Base-by-base conservation (phyloP, 2,329 filamentous ascomycete species). In the Aspergillus sp. region DNA sequence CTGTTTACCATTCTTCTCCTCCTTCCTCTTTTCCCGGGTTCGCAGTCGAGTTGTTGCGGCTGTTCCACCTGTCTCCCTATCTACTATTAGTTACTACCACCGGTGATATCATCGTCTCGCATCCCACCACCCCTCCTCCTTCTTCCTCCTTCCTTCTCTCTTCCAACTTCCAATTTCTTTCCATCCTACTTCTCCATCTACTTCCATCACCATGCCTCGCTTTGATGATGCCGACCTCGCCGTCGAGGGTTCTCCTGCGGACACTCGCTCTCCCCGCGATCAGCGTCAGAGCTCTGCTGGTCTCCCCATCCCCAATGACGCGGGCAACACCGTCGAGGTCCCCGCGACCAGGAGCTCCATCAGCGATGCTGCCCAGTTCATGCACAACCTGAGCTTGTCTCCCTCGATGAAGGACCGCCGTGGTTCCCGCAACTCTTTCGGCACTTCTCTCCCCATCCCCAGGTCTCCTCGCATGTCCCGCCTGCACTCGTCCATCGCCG, bases 351-450 rank as follows among this genome's bases (percentile, higher is more conserved):
- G 78, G 44, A 81, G 75, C 33, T 72, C 78, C 33, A 74, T 82
- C 42, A 78, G 80, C 19, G 78, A 86, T 61, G 75, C 74, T 15
- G 62, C 72, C 27, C 68, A 72, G 44, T 80, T 78, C 60, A 84
- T 85, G 80, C 80, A 85, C 69, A 77, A 74, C 49, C 66, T 86
- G 49, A 82, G 76, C 49, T 62, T 78, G 28, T 66, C 72, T 10
- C 80, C 79, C 11, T 84, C 79, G 5, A 75, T 75, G 66, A 76
- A 69, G 57, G 75, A 81, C 44, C 69, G 80, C 40, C 66, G 80
- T 44, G 69, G 72, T 29, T 85, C 81, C 13, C 74, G 81, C 42
- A 86, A 85, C 71, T 85, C 80, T 12, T 85, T 85, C 52, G 81
- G 81, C 41, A 69, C 78, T 30, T 72, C 79, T 13, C 71, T 86